These are phyloP conservation scores for Solanum raphanifolium DNA, from an alignment of 257 asterid genomes.

Conservation along the genomic window DNA sequence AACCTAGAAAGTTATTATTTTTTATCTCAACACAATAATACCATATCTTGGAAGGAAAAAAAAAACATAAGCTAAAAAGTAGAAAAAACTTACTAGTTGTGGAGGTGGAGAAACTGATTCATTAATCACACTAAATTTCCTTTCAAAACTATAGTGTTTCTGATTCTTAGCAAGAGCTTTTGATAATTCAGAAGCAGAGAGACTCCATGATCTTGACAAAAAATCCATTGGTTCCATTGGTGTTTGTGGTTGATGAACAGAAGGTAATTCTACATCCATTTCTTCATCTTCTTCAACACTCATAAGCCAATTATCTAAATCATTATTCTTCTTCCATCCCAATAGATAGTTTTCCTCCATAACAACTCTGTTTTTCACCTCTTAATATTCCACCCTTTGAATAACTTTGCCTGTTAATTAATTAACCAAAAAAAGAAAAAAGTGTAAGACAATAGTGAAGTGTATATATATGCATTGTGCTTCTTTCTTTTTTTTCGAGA, in stretches of 20 bases:
- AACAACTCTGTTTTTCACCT: background rate
- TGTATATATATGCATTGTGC: background rate
- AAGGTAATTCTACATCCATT: conserved; percentile 23
- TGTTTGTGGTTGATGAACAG: conserved; percentile 69
- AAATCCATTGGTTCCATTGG: conserved; percentile 83
- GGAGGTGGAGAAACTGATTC: conserved; percentile 15
- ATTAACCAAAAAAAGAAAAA: background rate
- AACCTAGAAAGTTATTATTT: background rate
- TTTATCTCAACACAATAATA: background rate
- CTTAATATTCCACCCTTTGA: background rate
- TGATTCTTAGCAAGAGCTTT: conserved; percentile 51
- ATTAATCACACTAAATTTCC: conserved; percentile 21
- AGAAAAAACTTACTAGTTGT: conserved; percentile 26
- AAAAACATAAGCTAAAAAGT: background rate
- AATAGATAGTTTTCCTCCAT: conserved; percentile 25
- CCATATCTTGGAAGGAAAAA: too few relatives aligned
- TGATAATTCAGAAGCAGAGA: conserved; percentile 63
- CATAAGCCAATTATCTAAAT: conserved; percentile 31
- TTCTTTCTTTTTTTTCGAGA: too few relatives aligned
- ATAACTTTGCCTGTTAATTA: background rate
- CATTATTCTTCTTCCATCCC: conserved; percentile 27
- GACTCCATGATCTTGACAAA: conserved; percentile 81
- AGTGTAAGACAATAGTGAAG: background rate
- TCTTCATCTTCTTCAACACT: conserved; percentile 28
- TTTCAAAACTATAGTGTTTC: conserved; percentile 26